A percentile compares a stretch with the other conserved stretches of the same genome.
These are phyloP conservation scores for Phaeosphaeria sp. DNA, from an alignment of 2,329 filamentous ascomycete species.

Conservation along the genomic window DNA sequence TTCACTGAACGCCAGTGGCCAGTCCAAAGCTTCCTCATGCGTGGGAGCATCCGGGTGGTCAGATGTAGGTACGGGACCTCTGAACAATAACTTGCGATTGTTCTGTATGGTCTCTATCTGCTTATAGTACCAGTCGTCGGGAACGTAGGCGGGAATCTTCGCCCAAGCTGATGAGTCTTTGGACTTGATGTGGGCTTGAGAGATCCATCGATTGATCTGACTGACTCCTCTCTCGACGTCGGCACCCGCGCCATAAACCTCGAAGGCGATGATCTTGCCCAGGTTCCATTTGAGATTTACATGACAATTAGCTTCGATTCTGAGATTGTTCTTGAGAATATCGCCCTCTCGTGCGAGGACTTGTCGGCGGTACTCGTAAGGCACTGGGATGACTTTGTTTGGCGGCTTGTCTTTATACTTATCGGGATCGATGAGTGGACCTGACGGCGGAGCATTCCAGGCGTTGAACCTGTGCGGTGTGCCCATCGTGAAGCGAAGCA, in stretches of 20 bases:
- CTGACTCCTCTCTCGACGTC: constrained; percentile 25
- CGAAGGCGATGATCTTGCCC: constrained; percentile 26
- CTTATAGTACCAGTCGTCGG: constrained; percentile 31
- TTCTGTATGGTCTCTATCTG: constrained; percentile 20
- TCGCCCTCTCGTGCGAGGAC: constrained; percentile 20
- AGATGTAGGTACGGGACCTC: constrained; percentile 18
- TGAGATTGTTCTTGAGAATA: constrained; percentile 18
- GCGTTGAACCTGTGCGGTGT: background rate
- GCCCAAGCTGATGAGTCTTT: constrained; percentile 35
- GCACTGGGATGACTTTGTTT: constrained; percentile 26
- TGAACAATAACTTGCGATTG: constrained; percentile 29
- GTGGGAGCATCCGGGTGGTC: constrained; percentile 9
- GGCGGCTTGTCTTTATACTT: constrained; percentile 19
- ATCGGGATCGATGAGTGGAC: background rate
- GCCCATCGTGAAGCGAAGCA: background rate
- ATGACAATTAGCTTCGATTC: constrained; percentile 25
- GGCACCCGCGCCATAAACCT: constrained; percentile 27
- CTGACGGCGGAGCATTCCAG: background rate
- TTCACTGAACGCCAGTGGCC: constrained; percentile 31
- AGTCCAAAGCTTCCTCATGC: constrained; percentile 22
- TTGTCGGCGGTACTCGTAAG: constrained; percentile 23
- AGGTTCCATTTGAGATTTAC: constrained; percentile 21
- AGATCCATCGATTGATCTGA: constrained; percentile 39
- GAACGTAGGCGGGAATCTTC: constrained; percentile 31
- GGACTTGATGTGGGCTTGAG: constrained; percentile 23